These are phyloP conservation scores for Prunus davidiana DNA, from an alignment of 306 rosid genomes.

Conservation along the genomic window DNA sequence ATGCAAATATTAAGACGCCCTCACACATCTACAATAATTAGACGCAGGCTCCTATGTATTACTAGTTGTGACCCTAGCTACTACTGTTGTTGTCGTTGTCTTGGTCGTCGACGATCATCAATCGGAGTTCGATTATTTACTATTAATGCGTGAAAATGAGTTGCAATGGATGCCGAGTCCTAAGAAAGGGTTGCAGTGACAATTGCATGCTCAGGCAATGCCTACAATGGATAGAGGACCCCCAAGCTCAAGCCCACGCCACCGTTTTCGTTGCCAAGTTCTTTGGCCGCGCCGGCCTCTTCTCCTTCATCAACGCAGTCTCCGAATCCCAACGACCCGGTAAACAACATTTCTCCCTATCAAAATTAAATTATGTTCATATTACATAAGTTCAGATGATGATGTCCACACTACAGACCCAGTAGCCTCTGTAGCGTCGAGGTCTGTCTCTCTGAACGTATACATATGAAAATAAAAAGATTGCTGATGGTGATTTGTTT, in stretches of 20 bases:
- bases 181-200: constrained; percentile 68
- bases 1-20: neutral
- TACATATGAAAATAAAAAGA: neutral
- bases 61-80: neutral
- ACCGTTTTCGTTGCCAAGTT: constrained; percentile 72
- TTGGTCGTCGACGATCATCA: neutral
- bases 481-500: neutral
- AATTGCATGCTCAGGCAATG: constrained; percentile 60
- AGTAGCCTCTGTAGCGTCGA: neutral
- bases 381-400: too few relatives aligned
- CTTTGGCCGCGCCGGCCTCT: constrained; percentile 75
- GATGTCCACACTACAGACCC: neutral
- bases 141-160: constrained; percentile 42
- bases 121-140: neutral
- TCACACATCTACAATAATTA: neutral
- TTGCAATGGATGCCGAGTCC: constrained; percentile 75
- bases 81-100: neutral
- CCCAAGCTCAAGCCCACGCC: constrained; percentile 60
- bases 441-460: neutral
- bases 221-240: constrained; percentile 47
- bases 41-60: neutral
- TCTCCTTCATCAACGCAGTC: constrained; percentile 64
- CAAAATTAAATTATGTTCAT: neutral
- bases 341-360: constrained; percentile 1
- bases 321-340: constrained; percentile 51